These are phyloP conservation scores for Nicotiana rustica DNA, from an alignment of 305 asterid species.

Conservation along the genomic window DNA sequence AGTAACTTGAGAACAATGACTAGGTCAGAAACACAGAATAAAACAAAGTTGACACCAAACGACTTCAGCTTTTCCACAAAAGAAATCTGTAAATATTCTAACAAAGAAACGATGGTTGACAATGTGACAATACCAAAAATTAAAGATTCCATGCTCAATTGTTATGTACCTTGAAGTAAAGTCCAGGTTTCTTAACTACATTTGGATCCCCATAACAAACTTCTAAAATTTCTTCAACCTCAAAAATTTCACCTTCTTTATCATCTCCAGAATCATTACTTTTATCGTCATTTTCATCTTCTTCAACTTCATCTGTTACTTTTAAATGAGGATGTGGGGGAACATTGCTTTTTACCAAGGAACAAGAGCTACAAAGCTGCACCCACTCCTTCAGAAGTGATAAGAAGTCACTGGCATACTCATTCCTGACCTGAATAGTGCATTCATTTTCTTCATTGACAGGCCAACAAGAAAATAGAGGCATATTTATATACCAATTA, in stretches of 20 bases:
- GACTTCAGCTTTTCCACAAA: not conserved
- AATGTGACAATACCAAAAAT: not conserved
- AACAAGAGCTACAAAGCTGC: constrained; percentile 55
- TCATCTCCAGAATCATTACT: constrained; percentile 37
- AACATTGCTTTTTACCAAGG: constrained; percentile 31
- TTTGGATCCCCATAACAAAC: constrained; percentile 78
- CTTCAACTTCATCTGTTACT: constrained; percentile 41
- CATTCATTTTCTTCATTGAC: constrained; percentile 22
- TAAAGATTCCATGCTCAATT: not conserved
- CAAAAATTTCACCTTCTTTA: constrained; percentile 47
- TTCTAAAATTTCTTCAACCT: constrained; percentile 61
- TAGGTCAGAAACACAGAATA: not conserved
- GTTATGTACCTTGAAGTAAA: constrained; percentile 69
- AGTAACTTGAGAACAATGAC: not conserved
- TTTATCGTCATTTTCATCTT: constrained; percentile 45
- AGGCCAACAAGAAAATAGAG: not conserved
- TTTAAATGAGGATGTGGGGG: constrained; percentile 42
- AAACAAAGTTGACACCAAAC: not conserved
- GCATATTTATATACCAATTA: not conserved
- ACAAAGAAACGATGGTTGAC: not conserved
- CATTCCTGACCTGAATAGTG: constrained; percentile 67
- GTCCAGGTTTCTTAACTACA: constrained; percentile 51
- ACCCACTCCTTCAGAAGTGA: constrained; percentile 73
- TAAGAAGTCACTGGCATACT: constrained; percentile 65
- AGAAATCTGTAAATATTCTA: not conserved